Conservation (phyloP, 352 stramenopile species). For the Phytophthora cryptogea region DNA sequence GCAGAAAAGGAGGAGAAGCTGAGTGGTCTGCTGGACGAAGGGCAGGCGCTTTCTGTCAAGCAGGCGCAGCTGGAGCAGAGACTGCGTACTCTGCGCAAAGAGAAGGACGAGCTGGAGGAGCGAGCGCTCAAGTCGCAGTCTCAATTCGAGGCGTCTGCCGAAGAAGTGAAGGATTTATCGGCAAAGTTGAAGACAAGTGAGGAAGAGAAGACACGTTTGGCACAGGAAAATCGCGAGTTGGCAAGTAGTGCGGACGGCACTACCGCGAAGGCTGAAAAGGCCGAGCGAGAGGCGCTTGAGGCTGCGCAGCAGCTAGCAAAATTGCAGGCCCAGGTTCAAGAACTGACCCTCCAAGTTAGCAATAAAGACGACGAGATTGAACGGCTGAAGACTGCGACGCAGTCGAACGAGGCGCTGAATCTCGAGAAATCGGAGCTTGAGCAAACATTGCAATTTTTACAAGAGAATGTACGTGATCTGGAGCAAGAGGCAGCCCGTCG, state of each 20-base stretch:
- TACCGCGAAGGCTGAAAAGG: constrained; percentile 36
- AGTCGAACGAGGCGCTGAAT: constrained; percentile 56
- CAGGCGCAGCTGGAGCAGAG: constrained; percentile 75
- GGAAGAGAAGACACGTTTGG: constrained; percentile 52
- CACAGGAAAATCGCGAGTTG: constrained; percentile 42
- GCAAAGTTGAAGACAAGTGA: constrained; percentile 53
- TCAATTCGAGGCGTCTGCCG: constrained; percentile 49
- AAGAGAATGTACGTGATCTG: constrained; percentile 57
- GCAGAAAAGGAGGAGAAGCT: constrained; percentile 79
- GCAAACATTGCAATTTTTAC: constrained; percentile 62
- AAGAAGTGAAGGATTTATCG: constrained; percentile 52
- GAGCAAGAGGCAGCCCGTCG: constrained; percentile 56
- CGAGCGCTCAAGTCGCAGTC: constrained; percentile 55
- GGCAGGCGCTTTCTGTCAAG: constrained; percentile 77
- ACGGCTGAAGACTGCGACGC: constrained; percentile 42
- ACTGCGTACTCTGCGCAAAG: constrained; percentile 67
- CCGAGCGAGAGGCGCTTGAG: constrained; percentile 30
- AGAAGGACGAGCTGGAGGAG: constrained; percentile 82
- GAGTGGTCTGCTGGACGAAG: constrained; percentile 70
- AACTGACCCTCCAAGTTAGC: constrained; percentile 38
- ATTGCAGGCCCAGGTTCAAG: constrained; percentile 32
- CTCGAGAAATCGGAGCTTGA: constrained; percentile 63
- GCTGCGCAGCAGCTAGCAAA: constrained; percentile 25
- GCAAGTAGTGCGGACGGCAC: constrained; percentile 30
- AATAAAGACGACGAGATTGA: constrained; percentile 45